phyloP scores from a whole-genome alignment of 2,329 filamentous ascomycete species.

The Clonostachys byssicola region DNA sequence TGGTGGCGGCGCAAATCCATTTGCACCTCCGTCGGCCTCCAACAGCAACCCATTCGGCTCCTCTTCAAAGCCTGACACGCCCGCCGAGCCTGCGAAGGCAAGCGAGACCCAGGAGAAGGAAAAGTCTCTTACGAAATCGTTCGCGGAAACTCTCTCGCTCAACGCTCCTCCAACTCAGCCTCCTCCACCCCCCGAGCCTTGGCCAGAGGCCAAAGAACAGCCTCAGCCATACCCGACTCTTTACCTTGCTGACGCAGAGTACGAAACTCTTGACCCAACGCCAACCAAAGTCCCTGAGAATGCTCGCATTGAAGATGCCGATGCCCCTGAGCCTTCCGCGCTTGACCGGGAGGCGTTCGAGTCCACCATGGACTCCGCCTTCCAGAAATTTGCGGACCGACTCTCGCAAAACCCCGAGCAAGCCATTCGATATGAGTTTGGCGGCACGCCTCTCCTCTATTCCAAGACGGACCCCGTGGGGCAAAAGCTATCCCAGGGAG shows the following conservation, averaged over 20 bases:
- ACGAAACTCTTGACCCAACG: slow-evolving; percentile 72
- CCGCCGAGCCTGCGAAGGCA: slow-evolving; percentile 24
- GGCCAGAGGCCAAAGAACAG: slow-evolving; percentile 65
- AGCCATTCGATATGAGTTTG: slow-evolving; percentile 76
- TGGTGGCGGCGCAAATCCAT: slow-evolving; percentile 36
- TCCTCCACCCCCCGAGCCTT: slow-evolving; percentile 57
- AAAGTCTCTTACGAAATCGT: slow-evolving; percentile 48
- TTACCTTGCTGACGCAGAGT: slow-evolving; percentile 84
- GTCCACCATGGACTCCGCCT: slow-evolving; percentile 68
- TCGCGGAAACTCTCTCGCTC: slow-evolving; percentile 73
- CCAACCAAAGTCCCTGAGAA: slow-evolving; percentile 45
- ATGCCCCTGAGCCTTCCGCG: slow-evolving; percentile 29
- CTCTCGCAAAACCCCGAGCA: slow-evolving; percentile 79
- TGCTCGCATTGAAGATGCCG: slow-evolving; percentile 33
- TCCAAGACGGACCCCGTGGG: slow-evolving; percentile 73
- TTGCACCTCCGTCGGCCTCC: slow-evolving; percentile 23
- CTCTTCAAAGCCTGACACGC: slow-evolving; percentile 11
- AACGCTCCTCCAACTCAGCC: slow-evolving; percentile 44
- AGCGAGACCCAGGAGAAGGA: slow-evolving; percentile 9
- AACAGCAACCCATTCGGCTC: slow-evolving; percentile 22
- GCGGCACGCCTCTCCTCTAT: slow-evolving; percentile 73
- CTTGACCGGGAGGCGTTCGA: slow-evolving; percentile 73
- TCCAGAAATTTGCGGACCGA: slow-evolving; percentile 76
- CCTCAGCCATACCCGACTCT: slow-evolving; percentile 70
- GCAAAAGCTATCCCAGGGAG: slow-evolving; percentile 44